These are phyloP conservation scores for Grigorovia jiainica DNA, from an alignment of 805 yeast species.

Conservation along the genomic window DNA sequence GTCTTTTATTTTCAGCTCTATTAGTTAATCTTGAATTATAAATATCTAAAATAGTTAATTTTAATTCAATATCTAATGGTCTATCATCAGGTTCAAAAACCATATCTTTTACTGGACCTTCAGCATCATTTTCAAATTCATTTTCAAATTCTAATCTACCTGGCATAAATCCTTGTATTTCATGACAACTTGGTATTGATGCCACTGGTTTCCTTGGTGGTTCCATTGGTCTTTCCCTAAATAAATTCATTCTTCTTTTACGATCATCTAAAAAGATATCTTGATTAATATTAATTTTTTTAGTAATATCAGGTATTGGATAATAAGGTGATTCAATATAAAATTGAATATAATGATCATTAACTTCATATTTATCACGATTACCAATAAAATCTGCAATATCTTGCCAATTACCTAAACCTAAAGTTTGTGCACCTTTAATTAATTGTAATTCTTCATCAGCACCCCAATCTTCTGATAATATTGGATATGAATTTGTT, in stretches of 20 bases:
- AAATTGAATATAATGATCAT: constrained; percentile 62
- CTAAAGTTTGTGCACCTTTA: constrained; percentile 86
- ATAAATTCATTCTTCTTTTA: constrained; percentile 60
- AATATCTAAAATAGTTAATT: constrained; percentile 77
- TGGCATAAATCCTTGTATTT: constrained; percentile 97
- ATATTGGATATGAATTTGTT: constrained; percentile 89
- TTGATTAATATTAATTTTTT: constrained; percentile 58
- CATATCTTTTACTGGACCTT: constrained; percentile 88
- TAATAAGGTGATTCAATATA: constrained; percentile 64
- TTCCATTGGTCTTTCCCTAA: constrained; percentile 66
- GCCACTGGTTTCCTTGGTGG: constrained; percentile 85
- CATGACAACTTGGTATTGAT: constrained; percentile 93
- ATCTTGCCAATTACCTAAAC: constrained; percentile 97
- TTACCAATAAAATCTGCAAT: constrained; percentile 95
- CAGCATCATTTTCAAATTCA: constrained; percentile 96
- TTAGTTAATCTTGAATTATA: constrained; percentile 83
- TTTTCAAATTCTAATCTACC: constrained; percentile 95
- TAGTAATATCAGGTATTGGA: constrained; percentile 83
- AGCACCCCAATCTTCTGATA: constrained; percentile 92
- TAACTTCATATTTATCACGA: constrained; percentile 85
- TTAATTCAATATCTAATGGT: constrained; percentile 79
- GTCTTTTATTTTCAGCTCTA: constrained; percentile 87
- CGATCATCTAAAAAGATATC: constrained; percentile 60
- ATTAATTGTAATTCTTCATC: constrained; percentile 86
- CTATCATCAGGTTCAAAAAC: constrained; percentile 89